phyloP scores from a whole-genome alignment of 345 rosid species.

The Sonneratia caseolaris region DNA sequence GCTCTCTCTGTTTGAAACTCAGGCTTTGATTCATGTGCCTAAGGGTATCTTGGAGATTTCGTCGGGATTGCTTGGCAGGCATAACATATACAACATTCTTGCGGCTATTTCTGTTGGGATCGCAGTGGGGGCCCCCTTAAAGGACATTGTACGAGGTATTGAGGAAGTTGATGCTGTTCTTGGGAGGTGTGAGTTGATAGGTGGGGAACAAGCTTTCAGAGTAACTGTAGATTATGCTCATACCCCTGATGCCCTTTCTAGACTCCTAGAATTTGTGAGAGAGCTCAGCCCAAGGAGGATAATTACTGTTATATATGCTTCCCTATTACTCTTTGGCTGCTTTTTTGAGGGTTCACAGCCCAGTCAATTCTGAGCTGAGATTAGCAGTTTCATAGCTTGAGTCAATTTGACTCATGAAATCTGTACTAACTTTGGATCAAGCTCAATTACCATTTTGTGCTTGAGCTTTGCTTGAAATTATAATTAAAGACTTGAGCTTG shows the following conservation, averaged over 20 bases:
- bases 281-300: conserved; percentile 79
- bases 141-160: conserved; percentile 86
- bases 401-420: background rate
- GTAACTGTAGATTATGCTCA: conserved; percentile 84
- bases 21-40: conserved; percentile 81
- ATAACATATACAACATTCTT: conserved; percentile 82
- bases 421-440: background rate
- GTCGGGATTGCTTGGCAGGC: conserved; percentile 78
- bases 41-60: conserved; percentile 84
- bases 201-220: conserved; percentile 89
- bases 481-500: background rate
- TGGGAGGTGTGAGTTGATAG: conserved; percentile 90
- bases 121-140: conserved; percentile 90
- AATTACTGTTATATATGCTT: conserved; percentile 59
- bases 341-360: background rate
- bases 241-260: conserved; percentile 77
- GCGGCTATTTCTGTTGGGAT: conserved; percentile 91
- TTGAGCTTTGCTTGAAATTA: background rate
- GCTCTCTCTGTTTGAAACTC: conserved; percentile 87
- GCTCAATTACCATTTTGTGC: background rate
- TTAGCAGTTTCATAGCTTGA: background rate
- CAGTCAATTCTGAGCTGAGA: background rate
- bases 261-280: conserved; percentile 75
- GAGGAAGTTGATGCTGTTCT: conserved; percentile 95
- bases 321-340: background rate